Evolutionary conservation across 495 filamentous ascomycete genomes (phyloP), one percentile per base, ranked within the genome.

Genomic region (Xylaria nigripes): DNA sequence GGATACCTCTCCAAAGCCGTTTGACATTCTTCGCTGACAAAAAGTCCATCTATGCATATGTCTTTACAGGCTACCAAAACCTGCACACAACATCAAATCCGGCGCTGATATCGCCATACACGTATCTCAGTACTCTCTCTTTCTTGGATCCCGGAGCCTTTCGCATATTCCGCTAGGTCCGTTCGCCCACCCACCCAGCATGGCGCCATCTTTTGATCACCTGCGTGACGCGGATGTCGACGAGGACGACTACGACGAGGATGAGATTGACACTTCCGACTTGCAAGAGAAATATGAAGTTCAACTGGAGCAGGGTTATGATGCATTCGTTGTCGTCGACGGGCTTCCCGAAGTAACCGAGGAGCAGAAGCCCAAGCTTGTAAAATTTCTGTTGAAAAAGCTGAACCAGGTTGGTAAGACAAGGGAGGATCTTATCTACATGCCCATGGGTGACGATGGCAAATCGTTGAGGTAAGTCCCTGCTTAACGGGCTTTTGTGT

Each of bases 241-340:
- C 69, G 89, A 94, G 65, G 86, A 90, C 49, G 86, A 91, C 64
- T 86, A 90, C 70, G 89, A 95, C 58, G 83, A 90, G 64, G 89
- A 93, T 67, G 89, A 95, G 67, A 83, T 96, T 66, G 93, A 98
- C 66, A 90, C 95, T 70, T 90, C 88, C 51, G 93, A 98, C 74
- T 80, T 98, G 56, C 78, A 82, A 64, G 90, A 89, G 65, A 87
- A 94, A 70, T 95, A 87, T 64, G 90, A 97, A 70, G 93, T 96
- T 38, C 89, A 91, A 62, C 78, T 96, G 47, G 92, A 98, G 68
- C 87, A 96, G 69, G 92, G 93, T 50, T 82, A 96, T 63, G 93
- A 98, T 66, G 85, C 88, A 57, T 98, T 98, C 62, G 84, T 98
- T 52, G 89, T 96, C 47, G 79, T 96, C 68, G 93, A 98, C 72